Percentiles rank a stretch among this genome's conserved stretches.
phyloP scores from a whole-genome alignment of 2,329 filamentous ascomycete species.

The Trichophyton verrucosum region DNA sequence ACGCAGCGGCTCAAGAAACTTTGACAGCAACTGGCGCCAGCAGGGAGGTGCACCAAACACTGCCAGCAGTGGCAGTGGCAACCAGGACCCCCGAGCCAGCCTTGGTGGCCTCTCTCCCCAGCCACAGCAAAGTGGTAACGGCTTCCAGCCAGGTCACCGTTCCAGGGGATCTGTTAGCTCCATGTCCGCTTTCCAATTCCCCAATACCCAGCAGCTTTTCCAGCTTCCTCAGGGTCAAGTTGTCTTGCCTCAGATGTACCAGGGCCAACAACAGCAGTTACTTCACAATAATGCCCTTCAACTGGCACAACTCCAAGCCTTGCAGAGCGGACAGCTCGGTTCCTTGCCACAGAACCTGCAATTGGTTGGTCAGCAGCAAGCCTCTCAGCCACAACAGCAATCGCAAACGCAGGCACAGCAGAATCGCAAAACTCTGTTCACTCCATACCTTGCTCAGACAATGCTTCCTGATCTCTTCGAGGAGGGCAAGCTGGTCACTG shows the following conservation, averaged over 20 bases:
- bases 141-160: conserved; percentile 88
- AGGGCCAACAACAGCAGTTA: conserved; percentile 59
- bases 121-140: conserved; percentile 55
- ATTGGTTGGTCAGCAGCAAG: conserved; percentile 49
- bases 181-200: conserved; percentile 72
- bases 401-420: conserved; percentile 56
- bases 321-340: conserved; percentile 68
- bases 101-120: conserved; percentile 21
- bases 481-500: conserved; percentile 88
- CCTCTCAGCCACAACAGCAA: conserved; percentile 60
- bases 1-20: conserved; percentile 78
- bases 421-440: conserved; percentile 95
- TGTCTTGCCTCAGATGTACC: conserved; percentile 70
- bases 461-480: conserved; percentile 79
- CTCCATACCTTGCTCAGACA: conserved; percentile 90
- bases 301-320: conserved; percentile 53
- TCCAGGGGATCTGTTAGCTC: conserved; percentile 76
- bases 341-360: conserved; percentile 40
- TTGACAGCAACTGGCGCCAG: conserved; percentile 96
- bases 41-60: conserved; percentile 43
- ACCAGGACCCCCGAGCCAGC: conserved; percentile 47
- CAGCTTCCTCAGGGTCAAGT: conserved; percentile 77
- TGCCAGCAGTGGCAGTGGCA: conserved; percentile 24
- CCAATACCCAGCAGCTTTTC: conserved; percentile 66
- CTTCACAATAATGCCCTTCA: conserved; percentile 57